A percentile compares a stretch with the other conserved stretches of the same genome.
Conservation (phyloP, 306 rosid species). For the Trichosanthes truncata region DNA sequence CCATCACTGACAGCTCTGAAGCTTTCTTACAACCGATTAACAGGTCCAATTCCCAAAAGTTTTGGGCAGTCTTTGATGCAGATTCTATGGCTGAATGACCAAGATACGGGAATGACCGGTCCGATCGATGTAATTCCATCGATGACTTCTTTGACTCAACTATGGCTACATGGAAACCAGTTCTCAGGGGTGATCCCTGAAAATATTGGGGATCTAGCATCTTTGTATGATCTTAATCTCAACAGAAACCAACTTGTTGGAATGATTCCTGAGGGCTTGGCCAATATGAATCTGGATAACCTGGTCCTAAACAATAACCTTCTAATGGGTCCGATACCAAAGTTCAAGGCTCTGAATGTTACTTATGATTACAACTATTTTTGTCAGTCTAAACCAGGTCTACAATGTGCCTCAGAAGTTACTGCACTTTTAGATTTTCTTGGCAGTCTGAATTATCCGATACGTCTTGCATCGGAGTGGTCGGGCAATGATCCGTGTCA, state of each 20-base stretch:
- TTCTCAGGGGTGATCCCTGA: slow-evolving; percentile 56
- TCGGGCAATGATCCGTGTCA: slow-evolving; percentile 62
- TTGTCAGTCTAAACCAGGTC: slow-evolving; percentile 51
- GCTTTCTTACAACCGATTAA: slow-evolving; percentile 45
- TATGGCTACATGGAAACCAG: slow-evolving; percentile 78
- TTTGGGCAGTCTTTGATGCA: slow-evolving; percentile 51
- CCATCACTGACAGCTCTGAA: slow-evolving; percentile 48
- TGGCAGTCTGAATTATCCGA: slow-evolving; percentile 45
- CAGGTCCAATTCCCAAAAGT: slow-evolving; percentile 45
- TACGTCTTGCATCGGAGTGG: slow-evolving; percentile 51
- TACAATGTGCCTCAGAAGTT: slow-evolving; percentile 49
- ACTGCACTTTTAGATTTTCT: slow-evolving; percentile 51
- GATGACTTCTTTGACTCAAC: slow-evolving; percentile 46
- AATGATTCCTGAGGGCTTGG: slow-evolving; percentile 41
- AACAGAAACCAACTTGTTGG: slow-evolving; percentile 64
- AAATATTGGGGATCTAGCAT: slow-evolving; percentile 45
- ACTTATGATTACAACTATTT: slow-evolving; percentile 41
- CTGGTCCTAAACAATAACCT: slow-evolving; percentile 56
- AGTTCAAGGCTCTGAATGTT: slow-evolving; percentile 44
- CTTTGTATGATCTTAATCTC: slow-evolving; percentile 63
- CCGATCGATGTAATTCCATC: slow-evolving; percentile 47
- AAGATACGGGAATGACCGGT: slow-evolving; percentile 50
- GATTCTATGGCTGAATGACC: slow-evolving; percentile 76
- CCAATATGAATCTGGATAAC: slow-evolving; percentile 45
- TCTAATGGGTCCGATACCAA: slow-evolving; percentile 68